Evolutionary conservation across 2,329 filamentous ascomycete species (phyloP), one percentile per base, ranked within the genome.

Genomic region (Nemania serpens): DNA sequence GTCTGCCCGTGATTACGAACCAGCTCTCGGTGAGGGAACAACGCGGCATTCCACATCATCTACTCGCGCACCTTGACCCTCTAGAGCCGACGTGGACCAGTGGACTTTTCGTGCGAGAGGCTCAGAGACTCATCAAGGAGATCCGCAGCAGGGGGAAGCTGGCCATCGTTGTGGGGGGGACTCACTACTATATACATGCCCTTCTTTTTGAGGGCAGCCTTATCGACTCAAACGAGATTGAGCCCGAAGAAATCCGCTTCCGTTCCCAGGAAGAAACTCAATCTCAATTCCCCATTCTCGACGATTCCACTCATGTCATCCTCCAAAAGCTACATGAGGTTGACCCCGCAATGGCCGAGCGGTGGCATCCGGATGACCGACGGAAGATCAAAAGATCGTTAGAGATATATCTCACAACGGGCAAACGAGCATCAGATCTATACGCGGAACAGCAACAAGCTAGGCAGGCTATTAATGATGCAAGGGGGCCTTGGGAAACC

Each of bases 1-100:
- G 95, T 2, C 80, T 99, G 45, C 93, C 95, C 5, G 89, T 98
- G 65, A 94, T 98, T 68, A 99, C 95, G 25, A 99, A 99, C 75
- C 96, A 98, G 74, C 90, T 98, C 60, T 86, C 91, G 0, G 54
- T 73, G 0, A 82, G 87, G 18, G 94, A 98, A 74, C 88, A 88
- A 70, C 84, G 89, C 62, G 91, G 89, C 10, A 82, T 99, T 11
- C 89, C 90, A 3, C 95, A 99, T 73, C 94, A 99, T 75, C 80
- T 99, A 3, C 84, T 99, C 22, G 91, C 91, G 53, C 88, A 88
- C 65, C 88, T 98, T 57, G 82, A 85, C 5, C 79, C 95, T 2
- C 82, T 90, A 39, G 86, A 94, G 64, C 87, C 90, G 66, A 88
- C 93, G 0, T 98, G 94, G 93, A 88, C 87, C 3, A 90, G 97